A percentile compares a stretch with the other conserved stretches of the same genome.
These are phyloP conservation scores for Sugiyamaella mastotermitis DNA, from an alignment of 805 yeast genomes.

Conservation along the genomic window DNA sequence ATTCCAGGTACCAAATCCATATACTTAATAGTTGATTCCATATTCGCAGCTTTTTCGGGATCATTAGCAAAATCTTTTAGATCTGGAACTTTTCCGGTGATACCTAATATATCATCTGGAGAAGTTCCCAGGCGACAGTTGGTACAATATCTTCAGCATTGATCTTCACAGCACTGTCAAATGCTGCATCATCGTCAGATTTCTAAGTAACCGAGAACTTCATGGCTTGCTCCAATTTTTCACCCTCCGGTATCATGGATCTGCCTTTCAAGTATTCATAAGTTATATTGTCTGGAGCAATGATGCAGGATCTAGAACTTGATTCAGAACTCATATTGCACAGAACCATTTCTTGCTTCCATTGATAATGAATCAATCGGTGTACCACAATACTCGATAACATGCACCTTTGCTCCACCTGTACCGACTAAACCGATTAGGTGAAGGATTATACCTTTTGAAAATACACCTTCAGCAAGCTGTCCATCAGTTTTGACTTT, in stretches of 20 bases:
- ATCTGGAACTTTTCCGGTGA: conserved; percentile 85
- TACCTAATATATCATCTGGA: conserved; percentile 97
- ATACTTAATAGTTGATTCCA: conserved; percentile 86
- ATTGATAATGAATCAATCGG: conserved; percentile 85
- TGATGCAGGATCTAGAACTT: conserved; percentile 99
- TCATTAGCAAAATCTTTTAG: conserved; percentile 62
- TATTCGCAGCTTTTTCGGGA: conserved; percentile 70
- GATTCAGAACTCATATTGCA: conserved; percentile 99
- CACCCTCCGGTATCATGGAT: conserved; percentile 92
- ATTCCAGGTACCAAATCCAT: conserved; percentile 87
- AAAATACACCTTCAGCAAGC: conserved; percentile 81
- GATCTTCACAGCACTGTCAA: conserved; percentile 77
- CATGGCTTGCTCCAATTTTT: conserved; percentile 91
- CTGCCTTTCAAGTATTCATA: conserved; percentile 86
- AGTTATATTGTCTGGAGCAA: conserved; percentile 87
- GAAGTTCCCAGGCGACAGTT: conserved; percentile 98
- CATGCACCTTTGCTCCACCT: conserved; percentile 98
- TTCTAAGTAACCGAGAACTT: conserved; percentile 83
- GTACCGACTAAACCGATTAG: conserved; percentile 97
- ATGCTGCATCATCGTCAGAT: conserved; percentile 84
- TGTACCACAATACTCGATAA: conserved; percentile 93
- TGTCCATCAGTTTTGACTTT: conserved; percentile 80
- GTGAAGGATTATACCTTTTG: conserved; percentile 90
- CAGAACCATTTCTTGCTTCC: conserved; percentile 99
- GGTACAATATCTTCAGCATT: conserved; percentile 84